Base-by-base conservation (phyloP, 2,329 filamentous ascomycete genomes). In the Fusarium multiceps region DNA sequence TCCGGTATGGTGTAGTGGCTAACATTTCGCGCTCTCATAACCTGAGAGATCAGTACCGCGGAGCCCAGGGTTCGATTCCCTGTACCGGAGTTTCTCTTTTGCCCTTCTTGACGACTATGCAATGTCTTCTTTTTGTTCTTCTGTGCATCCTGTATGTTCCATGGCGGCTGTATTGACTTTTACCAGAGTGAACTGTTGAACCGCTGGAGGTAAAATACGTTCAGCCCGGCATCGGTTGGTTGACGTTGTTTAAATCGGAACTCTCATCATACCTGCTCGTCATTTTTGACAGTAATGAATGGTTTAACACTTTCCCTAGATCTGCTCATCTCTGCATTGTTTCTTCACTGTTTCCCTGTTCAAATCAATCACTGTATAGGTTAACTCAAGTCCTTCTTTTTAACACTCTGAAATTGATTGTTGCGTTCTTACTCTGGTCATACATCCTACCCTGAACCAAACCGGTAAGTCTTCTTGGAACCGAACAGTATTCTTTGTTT, bases 1-100 rank as follows among this genome's bases (percentile, higher is more conserved):
- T 76, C 74, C 74, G 74, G 75, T 76, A 77, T 77, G 75, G 74
- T 76, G 75, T 76, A 76, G 74, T 76, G 74, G 75, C 75, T 74
- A 76, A 76, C 75, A 76, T 76, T 76, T 76, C 73, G 71, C 75
- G 75, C 75, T 76, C 63, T 76, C 75, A 76, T 57, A 61, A 72
- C 42, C 13, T 75, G 71, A 72, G 74, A 41, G 71, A 73, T 57
- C 7, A 30, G 47, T 46, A 65, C 70, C 72, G 70, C 70, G 70
- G 72, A 73, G 72, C 72, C 68, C 67, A 74, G 72, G 72, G 71
- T 74, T 74, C 69, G 71, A 73, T 73, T 74, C 72, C 72, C 72
- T 74, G 72, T 72, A 74, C 72, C 71, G 71, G 72, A 74, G 71
- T 40, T 48, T 18, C 2, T 40, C 5, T 65, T 65, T 65, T 65